These are phyloP conservation scores for Aspergillus latus DNA, from an alignment of 2,329 filamentous ascomycete species.

Conservation along the genomic window DNA sequence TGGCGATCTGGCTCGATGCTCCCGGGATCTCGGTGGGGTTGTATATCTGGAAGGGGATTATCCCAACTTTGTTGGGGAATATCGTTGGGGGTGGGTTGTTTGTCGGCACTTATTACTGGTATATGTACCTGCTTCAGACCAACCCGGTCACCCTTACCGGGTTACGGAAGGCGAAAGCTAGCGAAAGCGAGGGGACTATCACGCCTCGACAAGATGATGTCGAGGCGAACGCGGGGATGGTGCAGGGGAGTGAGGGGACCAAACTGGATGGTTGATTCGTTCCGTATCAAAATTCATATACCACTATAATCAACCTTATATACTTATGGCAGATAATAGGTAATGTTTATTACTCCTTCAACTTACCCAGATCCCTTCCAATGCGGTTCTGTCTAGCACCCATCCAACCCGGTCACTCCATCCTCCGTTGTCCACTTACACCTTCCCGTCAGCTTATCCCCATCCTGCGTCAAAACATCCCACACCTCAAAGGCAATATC, in stretches of 20 bases:
- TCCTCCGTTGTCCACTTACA: neutral
- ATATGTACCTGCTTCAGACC: slow-evolving; percentile 42
- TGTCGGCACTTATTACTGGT: slow-evolving; percentile 52
- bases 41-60: slow-evolving; percentile 60
- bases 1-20: slow-evolving; percentile 52
- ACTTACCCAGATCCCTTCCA: too few species aligned
- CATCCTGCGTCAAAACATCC: neutral
- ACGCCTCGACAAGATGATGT: slow-evolving; percentile 11
- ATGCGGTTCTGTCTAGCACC: neutral
- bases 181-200: slow-evolving; percentile 7
- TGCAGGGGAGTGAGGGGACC: neutral
- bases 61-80: slow-evolving; percentile 56
- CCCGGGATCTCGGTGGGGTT: slow-evolving; percentile 48
- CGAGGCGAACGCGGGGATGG: slow-evolving; percentile 11
- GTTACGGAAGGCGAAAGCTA: slow-evolving; percentile 29
- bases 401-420: neutral
- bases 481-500: neutral
- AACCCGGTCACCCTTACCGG: slow-evolving; percentile 21
- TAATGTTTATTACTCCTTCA: neutral
- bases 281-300: slow-evolving; percentile 28
- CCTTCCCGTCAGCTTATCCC: neutral
- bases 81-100: slow-evolving; percentile 57
- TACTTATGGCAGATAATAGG: neutral
- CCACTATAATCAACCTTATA: neutral
- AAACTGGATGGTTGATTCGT: slow-evolving; percentile 35